Base-by-base conservation (phyloP, 352 stramenopile species). In the Globisporangium recalcitrans region DNA sequence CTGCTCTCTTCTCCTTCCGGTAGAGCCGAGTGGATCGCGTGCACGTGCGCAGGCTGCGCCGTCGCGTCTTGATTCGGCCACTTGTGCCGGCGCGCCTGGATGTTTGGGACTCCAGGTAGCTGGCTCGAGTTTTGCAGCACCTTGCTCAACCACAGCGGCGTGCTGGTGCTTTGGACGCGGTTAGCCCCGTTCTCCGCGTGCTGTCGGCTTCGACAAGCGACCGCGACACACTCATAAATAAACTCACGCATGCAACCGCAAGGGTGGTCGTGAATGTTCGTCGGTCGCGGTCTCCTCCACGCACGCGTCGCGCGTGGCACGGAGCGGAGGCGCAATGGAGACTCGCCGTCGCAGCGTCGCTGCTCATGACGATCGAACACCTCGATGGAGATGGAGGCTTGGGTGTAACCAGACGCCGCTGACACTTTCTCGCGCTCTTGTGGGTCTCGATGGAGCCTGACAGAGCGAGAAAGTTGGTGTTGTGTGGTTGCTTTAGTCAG, bases 71-170 rank as follows among this genome's bases (percentile, higher is more conserved):
- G 7, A 21, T 10, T 32, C 14, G 22, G 6, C 11, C 32, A 47
- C 31, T 65, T 42, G 38, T 65, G 59, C 24, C 49, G 36, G 6
- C 59, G 49, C 1, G 58, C 21, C 22, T 52, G 59, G 19, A 60
- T 42, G 4, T 53, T 42, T 29, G 59, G 59, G 2, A 58, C 10
- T 3, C 4, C 7, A n/a, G 9, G 9, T 6, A 29, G 7, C 1
- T 22, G 3, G 7, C 16, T 55, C 2, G 24, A 4, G 13, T 16
- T 21, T 55, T n/a, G 19, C 11, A 42, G 27, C 44, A 11, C 19
- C n/a, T 38, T 40, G 44, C 44, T 60, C n/a, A 52, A 55, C 64
- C 64, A 70, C 29, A 67, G 13, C 14, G 64, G 31, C 16, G 31
- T n/a, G 27, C n/a, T 49, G 0, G 65, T 46, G n/a, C 44, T 27